Percentiles rank a stretch among this genome's conserved stretches.
Conservation (phyloP, 148 eudicot species). For the Dianthus caryophyllus region DNA sequence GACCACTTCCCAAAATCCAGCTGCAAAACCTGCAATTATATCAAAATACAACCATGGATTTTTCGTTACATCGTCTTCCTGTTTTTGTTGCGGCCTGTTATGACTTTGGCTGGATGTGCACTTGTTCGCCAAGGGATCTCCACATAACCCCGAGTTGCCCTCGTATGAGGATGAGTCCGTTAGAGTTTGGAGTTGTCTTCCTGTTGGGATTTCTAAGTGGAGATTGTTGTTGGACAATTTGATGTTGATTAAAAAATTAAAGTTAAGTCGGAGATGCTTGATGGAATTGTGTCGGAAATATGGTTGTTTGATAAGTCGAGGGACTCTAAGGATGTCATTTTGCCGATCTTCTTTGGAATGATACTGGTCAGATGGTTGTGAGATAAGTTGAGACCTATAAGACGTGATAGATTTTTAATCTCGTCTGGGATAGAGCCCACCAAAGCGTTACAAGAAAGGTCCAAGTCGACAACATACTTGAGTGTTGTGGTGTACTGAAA, state of each 20-base stretch:
- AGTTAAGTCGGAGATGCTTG: conserved; percentile 25
- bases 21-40: conserved; percentile 23
- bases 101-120: conserved; percentile 11
- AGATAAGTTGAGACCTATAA: conserved; percentile 24
- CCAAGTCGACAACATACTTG: conserved; percentile 23
- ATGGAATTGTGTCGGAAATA: conserved; percentile 35
- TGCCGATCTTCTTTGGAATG: conserved; percentile 20
- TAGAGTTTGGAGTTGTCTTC: conserved; percentile 20
- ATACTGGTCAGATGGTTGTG: conserved; percentile 19
- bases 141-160: conserved; percentile 38
- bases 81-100: not conserved
- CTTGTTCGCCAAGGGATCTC: conserved; percentile 27
- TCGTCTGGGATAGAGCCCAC: conserved; percentile 37
- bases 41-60: conserved; percentile 18
- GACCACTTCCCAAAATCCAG: conserved; percentile 44
- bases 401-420: conserved; percentile 24
- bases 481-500: conserved; percentile 14
- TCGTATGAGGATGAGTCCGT: too few relatives aligned
- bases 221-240: conserved; percentile 39
- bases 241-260: conserved; percentile 16
- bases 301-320: too few relatives aligned
- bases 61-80: not conserved
- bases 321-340: conserved; percentile 21
- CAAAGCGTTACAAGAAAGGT: conserved; percentile 44
- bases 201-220: conserved; percentile 24